phyloP scores from a whole-genome alignment of 352 stramenopile genomes.

The Phytopythium aichiense region DNA sequence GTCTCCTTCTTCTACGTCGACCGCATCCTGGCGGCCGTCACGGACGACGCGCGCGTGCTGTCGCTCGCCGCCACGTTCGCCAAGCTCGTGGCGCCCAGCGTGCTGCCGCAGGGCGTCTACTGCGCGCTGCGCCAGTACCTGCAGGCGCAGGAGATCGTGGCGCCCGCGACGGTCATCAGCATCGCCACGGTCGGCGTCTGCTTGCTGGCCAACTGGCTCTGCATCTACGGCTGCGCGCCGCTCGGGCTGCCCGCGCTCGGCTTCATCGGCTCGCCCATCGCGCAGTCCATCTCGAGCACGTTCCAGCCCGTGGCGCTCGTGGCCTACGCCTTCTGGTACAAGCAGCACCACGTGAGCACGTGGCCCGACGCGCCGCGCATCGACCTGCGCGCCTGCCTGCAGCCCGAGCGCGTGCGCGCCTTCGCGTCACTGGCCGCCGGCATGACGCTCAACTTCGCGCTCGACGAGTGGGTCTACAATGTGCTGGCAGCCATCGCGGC shows the following conservation, averaged over 20 bases:
- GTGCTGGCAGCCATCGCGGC: constrained; percentile 67
- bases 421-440: constrained; percentile 63
- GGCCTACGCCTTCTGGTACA: constrained; percentile 77
- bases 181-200: constrained; percentile 61
- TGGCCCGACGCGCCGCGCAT: constrained; percentile 53
- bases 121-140: constrained; percentile 75
- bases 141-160: constrained; percentile 76
- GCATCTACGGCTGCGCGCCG: constrained; percentile 73
- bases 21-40: constrained; percentile 57
- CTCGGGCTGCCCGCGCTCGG: constrained; percentile 41
- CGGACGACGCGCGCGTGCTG: constrained; percentile 59
- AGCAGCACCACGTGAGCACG: constrained; percentile 74
- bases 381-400: constrained; percentile 42
- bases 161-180: constrained; percentile 75
- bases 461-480: constrained; percentile 84
- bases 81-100: constrained; percentile 47
- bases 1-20: constrained; percentile 83
- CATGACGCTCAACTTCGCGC: constrained; percentile 74
- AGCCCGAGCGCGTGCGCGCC: constrained; percentile 56
- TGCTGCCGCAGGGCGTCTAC: constrained; percentile 70
- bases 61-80: constrained; percentile 62
- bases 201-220: constrained; percentile 63
- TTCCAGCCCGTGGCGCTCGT: constrained; percentile 72
- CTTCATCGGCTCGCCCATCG: constrained; percentile 74
- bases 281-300: constrained; percentile 57